These are phyloP conservation scores for Cercospora sojina DNA, from an alignment of 2,329 filamentous ascomycete genomes.

Conservation along the genomic window DNA sequence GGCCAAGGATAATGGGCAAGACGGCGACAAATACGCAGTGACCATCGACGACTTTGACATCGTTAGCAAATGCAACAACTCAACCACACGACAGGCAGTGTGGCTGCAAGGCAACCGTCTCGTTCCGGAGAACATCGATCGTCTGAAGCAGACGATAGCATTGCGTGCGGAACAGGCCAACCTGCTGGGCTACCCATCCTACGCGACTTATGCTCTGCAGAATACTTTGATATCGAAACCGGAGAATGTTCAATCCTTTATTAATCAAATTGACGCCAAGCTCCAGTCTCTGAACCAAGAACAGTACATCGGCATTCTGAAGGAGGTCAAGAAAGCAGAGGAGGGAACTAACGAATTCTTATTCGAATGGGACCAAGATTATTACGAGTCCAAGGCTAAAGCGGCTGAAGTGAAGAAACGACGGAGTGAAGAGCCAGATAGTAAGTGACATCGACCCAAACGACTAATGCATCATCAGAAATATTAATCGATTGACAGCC, in stretches of 20 bases:
- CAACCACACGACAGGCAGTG: not conserved
- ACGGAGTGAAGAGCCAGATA: not conserved
- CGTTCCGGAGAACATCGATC: not conserved
- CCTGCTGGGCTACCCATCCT: not conserved
- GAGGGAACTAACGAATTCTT: not conserved
- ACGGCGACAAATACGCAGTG: not conserved
- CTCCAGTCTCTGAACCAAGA: not conserved
- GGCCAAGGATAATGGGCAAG: not conserved
- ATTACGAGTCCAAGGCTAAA: not conserved
- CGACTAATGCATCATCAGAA: not conserved
- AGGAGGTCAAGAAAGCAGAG: not conserved
- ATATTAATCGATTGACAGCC: not conserved
- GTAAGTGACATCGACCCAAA: not conserved
- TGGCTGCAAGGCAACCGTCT: not conserved
- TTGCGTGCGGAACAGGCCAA: not conserved
- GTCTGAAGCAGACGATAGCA: not conserved
- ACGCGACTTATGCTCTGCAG: not conserved
- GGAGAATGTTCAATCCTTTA: not conserved
- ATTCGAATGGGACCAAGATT: not conserved
- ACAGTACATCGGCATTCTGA: not conserved
- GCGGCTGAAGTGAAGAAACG: not conserved
- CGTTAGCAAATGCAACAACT: not conserved
- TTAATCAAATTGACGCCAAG: not conserved
- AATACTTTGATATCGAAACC: not conserved
- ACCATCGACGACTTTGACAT: not conserved